Conservation (phyloP, 179 eudicot genomes). For the Silene vulgaris region DNA sequence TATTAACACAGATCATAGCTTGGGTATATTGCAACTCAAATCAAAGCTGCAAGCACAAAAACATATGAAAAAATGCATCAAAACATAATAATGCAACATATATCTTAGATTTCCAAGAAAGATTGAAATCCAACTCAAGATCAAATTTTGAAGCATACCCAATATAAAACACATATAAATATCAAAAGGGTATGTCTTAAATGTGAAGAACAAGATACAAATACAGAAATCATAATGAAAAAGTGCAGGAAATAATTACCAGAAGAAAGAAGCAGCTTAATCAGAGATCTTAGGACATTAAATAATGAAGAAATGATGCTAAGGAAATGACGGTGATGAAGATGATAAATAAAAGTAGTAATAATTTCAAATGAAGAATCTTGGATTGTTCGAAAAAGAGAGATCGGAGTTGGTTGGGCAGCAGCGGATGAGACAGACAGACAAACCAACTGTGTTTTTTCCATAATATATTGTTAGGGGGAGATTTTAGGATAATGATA, state of each 20-base stretch:
- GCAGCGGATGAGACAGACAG: constrained; percentile 21
- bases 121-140: constrained; percentile 8
- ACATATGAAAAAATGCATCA: background rate
- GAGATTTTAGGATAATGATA: background rate
- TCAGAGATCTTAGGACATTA: constrained; percentile 11
- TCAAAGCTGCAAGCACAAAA: constrained; percentile 14
- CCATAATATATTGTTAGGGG: constrained; percentile 1
- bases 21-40: background rate
- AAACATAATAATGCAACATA: background rate
- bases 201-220: constrained; percentile 1
- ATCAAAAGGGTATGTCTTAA: constrained; percentile 12
- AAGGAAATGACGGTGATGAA: background rate
- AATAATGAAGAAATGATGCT: background rate
- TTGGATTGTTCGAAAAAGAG: constrained; percentile 1
- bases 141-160: constrained; percentile 15
- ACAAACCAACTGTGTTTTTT: constrained; percentile 12
- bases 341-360: background rate
- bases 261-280: background rate
- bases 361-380: background rate
- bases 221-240: constrained; percentile 16
- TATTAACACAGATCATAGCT: background rate
- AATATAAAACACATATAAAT: constrained; percentile 5
- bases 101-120: background rate
- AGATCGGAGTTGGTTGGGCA: constrained; percentile 19
- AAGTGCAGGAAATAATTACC: constrained; percentile 22